Percentiles rank a stretch among this genome's conserved stretches.
These are phyloP conservation scores for Mollisia scopiformis DNA, from an alignment of 2,329 filamentous ascomycete genomes.

Conservation along the genomic window DNA sequence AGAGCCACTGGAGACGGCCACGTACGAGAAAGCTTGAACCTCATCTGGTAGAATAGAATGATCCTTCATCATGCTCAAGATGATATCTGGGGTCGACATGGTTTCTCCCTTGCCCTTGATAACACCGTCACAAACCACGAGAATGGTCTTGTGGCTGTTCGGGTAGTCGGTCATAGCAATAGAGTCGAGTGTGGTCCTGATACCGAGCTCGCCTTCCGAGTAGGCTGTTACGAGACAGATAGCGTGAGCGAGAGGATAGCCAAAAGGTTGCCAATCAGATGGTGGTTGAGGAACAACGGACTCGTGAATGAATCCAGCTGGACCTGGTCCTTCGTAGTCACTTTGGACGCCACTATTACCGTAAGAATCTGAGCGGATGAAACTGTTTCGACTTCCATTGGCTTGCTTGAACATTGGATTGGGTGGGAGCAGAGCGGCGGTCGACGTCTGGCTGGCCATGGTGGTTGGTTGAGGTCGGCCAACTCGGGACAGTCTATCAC, in stretches of 20 bases:
- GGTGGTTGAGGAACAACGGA: constrained; percentile 94
- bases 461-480: constrained; percentile 72
- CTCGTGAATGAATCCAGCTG: constrained; percentile 95
- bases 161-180: constrained; percentile 98
- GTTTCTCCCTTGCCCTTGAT: constrained; percentile 94
- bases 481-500: constrained; percentile 59
- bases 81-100: constrained; percentile 86
- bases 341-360: constrained; percentile 50
- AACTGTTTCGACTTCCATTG: constrained; percentile 66
- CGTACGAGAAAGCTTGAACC: constrained; percentile 90
- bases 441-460: constrained; percentile 86
- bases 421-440: constrained; percentile 71
- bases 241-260: constrained; percentile 89
- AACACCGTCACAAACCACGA: constrained; percentile 95
- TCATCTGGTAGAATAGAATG: constrained; percentile 78
- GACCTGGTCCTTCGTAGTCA: constrained; percentile 73
- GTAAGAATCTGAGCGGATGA: constrained; percentile 63
- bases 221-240: constrained; percentile 97
- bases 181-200: constrained; percentile 93
- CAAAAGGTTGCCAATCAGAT: constrained; percentile 96
- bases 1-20: constrained; percentile 91
- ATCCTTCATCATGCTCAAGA: constrained; percentile 93
- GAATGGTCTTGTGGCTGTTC: constrained; percentile 97
- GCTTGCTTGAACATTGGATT: constrained; percentile 71
- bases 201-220: constrained; percentile 90